A percentile compares a stretch with the other conserved stretches of the same genome.
Conservation (phyloP, 1,139 yeast genomes). For the Diutina mesorugosa region DNA sequence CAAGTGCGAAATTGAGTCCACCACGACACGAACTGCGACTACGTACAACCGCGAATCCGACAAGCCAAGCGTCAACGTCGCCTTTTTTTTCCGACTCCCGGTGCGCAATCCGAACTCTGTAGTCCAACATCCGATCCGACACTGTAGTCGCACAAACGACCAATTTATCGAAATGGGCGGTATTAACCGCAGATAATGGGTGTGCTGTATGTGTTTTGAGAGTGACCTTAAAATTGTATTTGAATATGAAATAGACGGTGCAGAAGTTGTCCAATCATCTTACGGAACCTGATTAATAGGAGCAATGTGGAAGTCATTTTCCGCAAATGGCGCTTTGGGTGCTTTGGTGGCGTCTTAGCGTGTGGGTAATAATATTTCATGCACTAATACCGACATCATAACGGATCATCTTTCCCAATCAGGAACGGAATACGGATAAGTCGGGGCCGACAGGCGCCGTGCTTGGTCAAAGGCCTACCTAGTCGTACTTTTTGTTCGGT, state of each 20-base stretch:
- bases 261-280: not conserved
- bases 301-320: not conserved
- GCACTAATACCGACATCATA: not conserved
- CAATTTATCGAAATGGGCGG: too few species aligned
- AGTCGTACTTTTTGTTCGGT: not conserved
- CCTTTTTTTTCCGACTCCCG: too few species aligned
- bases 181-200: too few species aligned
- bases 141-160: too few species aligned
- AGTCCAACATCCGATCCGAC: too few species aligned
- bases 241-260: not conserved
- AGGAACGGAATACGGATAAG: not conserved
- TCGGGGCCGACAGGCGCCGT: not conserved
- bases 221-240: not conserved
- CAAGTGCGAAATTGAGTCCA: too few species aligned
- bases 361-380: too few species aligned
- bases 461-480: not conserved
- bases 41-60: too few species aligned
- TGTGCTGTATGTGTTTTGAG: not conserved
- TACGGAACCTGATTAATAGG: not conserved
- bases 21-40: too few species aligned
- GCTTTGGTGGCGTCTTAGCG: not conserved
- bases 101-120: too few species aligned
- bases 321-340: not conserved
- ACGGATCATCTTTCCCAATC: not conserved
- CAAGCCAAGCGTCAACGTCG: too few species aligned